Conservation (phyloP, 2,329 filamentous ascomycete species). For the Leptographium wingfieldii region DNA sequence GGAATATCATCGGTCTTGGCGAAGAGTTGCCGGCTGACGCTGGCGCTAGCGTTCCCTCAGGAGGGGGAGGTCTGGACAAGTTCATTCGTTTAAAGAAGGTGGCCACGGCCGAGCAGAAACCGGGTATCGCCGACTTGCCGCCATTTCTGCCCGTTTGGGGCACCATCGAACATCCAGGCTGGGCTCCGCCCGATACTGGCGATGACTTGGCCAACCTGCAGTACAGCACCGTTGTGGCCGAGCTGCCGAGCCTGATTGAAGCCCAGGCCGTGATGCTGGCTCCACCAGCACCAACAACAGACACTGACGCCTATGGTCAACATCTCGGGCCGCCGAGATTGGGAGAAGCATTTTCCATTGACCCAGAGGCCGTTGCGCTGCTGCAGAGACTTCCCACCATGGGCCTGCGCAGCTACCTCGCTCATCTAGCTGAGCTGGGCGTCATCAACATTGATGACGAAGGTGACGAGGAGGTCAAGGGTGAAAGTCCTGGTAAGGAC, state of each 20-base stretch:
- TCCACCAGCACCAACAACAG: conserved; percentile 34
- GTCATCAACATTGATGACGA: conserved; percentile 32
- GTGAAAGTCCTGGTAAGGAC: background rate
- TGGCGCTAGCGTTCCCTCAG: too few species aligned
- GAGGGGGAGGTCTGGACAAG: background rate
- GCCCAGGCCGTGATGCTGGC: conserved; percentile 83
- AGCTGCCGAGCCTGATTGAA: conserved; percentile 83
- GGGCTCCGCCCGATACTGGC: conserved; percentile 59
- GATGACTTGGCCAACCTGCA: conserved; percentile 62
- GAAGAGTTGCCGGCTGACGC: too few species aligned
- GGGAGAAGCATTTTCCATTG: conserved; percentile 33
- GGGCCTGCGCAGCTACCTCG: conserved; percentile 68
- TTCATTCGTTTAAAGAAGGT: conserved; percentile 4
- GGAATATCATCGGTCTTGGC: too few species aligned
- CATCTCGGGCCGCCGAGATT: background rate
- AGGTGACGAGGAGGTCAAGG: background rate
- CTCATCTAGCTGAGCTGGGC: conserved; percentile 53
- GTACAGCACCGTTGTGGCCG: conserved; percentile 67
- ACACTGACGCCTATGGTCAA: conserved; percentile 12
- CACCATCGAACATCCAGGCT: conserved; percentile 72
- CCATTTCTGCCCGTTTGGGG: conserved; percentile 56
- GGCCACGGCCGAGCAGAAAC: conserved; percentile 12
- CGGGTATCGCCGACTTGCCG: conserved; percentile 33
- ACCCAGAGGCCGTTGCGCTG: conserved; percentile 55
- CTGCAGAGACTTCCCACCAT: conserved; percentile 59